Percentiles rank a stretch among this genome's conserved stretches.
Evolutionary conservation across 805 yeast genomes (phyloP).

Genomic region (Soucietia sequanensis): DNA sequence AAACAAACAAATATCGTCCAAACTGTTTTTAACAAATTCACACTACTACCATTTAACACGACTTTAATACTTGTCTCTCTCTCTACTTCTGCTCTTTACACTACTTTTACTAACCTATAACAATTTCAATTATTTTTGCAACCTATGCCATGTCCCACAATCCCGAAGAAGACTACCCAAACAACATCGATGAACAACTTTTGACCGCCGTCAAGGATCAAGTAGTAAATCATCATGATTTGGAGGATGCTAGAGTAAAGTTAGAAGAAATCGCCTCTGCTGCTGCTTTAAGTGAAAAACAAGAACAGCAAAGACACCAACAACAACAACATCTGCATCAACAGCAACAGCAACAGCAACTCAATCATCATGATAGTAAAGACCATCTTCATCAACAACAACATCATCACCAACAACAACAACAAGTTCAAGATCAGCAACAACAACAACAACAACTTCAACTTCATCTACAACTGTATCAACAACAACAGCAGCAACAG

Average conservation of each 20-base stretch:
- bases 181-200: slow-evolving; percentile 44
- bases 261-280: slow-evolving; percentile 32
- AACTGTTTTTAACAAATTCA: slow-evolving; percentile 12
- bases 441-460: slow-evolving; percentile 10
- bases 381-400: slow-evolving; percentile 2
- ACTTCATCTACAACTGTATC: slow-evolving; percentile 13
- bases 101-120: no score
- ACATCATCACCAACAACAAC: slow-evolving; percentile 7
- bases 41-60: slow-evolving; percentile 25
- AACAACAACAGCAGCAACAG: slow-evolving; percentile 12
- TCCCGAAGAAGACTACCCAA: slow-evolving; percentile 21
- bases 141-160: slow-evolving; percentile 4
- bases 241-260: slow-evolving; percentile 23
- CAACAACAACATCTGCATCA: slow-evolving; percentile 4
- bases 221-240: slow-evolving; percentile 12
- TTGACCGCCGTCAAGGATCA: slow-evolving; percentile 39
- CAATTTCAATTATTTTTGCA: no score
- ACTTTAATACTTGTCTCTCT: no score
- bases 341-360: slow-evolving; percentile 11
- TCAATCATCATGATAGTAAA: slow-evolving; percentile 2
- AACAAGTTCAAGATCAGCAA: slow-evolving; percentile 6
- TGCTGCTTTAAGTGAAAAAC: slow-evolving; percentile 14
- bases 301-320: slow-evolving; percentile 6
- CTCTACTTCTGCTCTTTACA: no score
- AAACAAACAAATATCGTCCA: no score